phyloP scores from a whole-genome alignment of 2,329 filamentous ascomycete genomes.

The Gremmenia infestans region DNA sequence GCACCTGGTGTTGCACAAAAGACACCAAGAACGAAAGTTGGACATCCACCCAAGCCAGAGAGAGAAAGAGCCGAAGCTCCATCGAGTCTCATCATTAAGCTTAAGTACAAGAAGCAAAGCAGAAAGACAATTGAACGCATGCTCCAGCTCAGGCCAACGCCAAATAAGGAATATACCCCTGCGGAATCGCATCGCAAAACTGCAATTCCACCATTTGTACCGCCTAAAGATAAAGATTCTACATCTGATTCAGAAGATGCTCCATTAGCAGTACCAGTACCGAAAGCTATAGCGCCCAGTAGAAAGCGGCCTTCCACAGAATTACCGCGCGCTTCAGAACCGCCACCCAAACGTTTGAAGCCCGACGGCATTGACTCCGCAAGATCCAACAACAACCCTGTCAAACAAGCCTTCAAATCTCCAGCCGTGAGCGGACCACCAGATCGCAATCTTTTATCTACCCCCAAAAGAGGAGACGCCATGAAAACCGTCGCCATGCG shows the following conservation, averaged over 20 bases:
- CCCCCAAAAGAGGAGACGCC: slow-evolving; percentile 38
- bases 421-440: slow-evolving; percentile 24
- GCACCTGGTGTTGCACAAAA: slow-evolving; percentile 32
- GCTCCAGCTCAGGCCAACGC: slow-evolving; percentile 19
- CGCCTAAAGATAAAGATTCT: neutral
- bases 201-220: slow-evolving; percentile 5
- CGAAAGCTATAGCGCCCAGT: slow-evolving; percentile 24
- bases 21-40: slow-evolving; percentile 25
- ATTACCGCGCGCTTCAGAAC: slow-evolving; percentile 26
- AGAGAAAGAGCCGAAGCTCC: slow-evolving; percentile 4
- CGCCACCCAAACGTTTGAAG: slow-evolving; percentile 34
- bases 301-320: slow-evolving; percentile 22
- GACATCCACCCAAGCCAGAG: slow-evolving; percentile 27
- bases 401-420: slow-evolving; percentile 32
- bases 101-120: slow-evolving; percentile 28
- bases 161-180: slow-evolving; percentile 6
- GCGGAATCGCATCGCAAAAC: slow-evolving; percentile 2
- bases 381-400: slow-evolving; percentile 33
- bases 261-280: slow-evolving; percentile 33
- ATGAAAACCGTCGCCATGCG: slow-evolving; percentile 34
- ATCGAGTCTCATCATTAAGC: slow-evolving; percentile 22
- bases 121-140: slow-evolving; percentile 26
- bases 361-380: slow-evolving; percentile 26
- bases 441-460: slow-evolving; percentile 31
- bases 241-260: slow-evolving; percentile 28